Conservation (phyloP, 192 early-diverging fungal genomes). For the Podila horticola region DNA sequence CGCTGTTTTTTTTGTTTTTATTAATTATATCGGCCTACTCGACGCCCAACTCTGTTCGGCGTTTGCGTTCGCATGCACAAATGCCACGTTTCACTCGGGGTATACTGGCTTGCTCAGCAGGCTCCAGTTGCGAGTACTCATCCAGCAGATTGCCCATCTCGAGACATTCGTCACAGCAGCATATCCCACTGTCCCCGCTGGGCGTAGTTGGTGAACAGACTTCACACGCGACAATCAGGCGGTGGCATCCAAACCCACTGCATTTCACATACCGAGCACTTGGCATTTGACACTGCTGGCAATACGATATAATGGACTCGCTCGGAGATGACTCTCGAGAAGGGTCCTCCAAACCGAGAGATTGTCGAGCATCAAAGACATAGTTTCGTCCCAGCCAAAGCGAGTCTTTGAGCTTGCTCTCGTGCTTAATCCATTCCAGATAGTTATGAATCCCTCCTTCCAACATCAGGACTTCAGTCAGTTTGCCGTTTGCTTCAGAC, state of each 20-base stretch:
- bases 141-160: slow-evolving; percentile 31
- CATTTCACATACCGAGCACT: slow-evolving; percentile 66
- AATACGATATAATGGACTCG: slow-evolving; percentile 39
- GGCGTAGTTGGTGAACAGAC: slow-evolving; percentile 23
- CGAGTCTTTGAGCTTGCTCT: slow-evolving; percentile 25
- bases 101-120: not conserved
- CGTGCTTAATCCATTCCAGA: slow-evolving; percentile 69
- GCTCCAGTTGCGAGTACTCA: slow-evolving; percentile 1
- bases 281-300: slow-evolving; percentile 45
- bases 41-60: slow-evolving; percentile 15
- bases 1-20: not conserved
- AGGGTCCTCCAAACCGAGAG: slow-evolving; percentile 37
- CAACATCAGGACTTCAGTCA: slow-evolving; percentile 66
- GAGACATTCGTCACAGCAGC: slow-evolving; percentile 55
- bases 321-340: not conserved
- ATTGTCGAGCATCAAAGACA: slow-evolving; percentile 78
- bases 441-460: slow-evolving; percentile 81
- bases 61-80: slow-evolving; percentile 35
- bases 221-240: slow-evolving; percentile 59
- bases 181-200: slow-evolving; percentile 21
- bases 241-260: slow-evolving; percentile 56
- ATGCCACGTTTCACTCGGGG: slow-evolving; percentile 36
- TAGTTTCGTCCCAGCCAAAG: slow-evolving; percentile 76
- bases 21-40: slow-evolving; percentile 6
- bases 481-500: slow-evolving; percentile 10